Evolutionary conservation across 1,284 basidiomycete species (phyloP), one percentile per base, ranked within the genome.

Genomic region (Boletus hoseneyae): DNA sequence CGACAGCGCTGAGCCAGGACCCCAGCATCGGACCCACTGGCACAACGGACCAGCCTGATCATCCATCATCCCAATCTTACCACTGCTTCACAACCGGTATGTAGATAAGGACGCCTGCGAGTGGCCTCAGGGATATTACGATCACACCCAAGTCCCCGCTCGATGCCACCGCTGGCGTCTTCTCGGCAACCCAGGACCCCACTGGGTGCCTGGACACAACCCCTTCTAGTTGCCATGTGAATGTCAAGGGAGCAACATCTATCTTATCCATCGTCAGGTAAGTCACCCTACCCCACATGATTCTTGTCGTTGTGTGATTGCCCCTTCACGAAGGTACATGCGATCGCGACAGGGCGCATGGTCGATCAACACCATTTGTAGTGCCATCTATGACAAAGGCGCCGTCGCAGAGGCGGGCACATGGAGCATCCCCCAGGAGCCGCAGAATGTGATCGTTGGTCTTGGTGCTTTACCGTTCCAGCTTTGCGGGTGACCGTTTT

Each of bases 291-390:
- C 21, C 21, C 21, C 21, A 21, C 21, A 21, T 21, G 21, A 21
- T 5, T 21, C 21, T 21, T 5, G 5, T 21, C 21, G n/a, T n/a
- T n/a, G n/a, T n/a, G n/a, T n/a, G n/a, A n/a, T n/a, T n/a, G n/a
- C n/a, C n/a, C n/a, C n/a, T n/a, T n/a, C n/a, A n/a, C n/a, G n/a
- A n/a, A n/a, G n/a, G n/a, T n/a, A 21, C 25, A 12, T 36, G 78
- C 68, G 79, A 85, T 18, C 79, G 82, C 0, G 79, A 77, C 86
- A 89, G 66, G 84, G 84, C 46, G 78, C 87, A 19, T 93, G 88
- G 87, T 78, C 94, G 57, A 86, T 96, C 66, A 95, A 95, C 79
- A 94, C 92, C 23, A 93, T 92, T 37, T 90, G 92, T 62, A 93
- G 93, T 48, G 94, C 93, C 42, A 93, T 97, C 64, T 90, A 87